A percentile compares a stretch with the other conserved stretches of the same genome.
Evolutionary conservation across 2,329 filamentous ascomycete genomes (phyloP).

Genomic region (Pleoardoris graminearum): DNA sequence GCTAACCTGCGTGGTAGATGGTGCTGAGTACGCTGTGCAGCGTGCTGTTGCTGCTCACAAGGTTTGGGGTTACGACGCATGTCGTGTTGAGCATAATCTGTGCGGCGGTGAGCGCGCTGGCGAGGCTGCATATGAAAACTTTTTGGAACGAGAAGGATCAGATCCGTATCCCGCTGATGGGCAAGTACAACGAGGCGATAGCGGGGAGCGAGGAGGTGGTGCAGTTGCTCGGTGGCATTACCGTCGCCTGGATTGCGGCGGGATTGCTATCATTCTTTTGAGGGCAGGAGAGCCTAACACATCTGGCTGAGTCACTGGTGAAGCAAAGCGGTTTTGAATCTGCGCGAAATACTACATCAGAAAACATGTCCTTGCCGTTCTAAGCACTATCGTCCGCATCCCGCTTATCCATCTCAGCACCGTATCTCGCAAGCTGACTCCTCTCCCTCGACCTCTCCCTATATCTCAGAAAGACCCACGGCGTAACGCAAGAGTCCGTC

Average conservation of each 20-base stretch:
- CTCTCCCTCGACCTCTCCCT: no score
- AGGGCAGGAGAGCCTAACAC: no score
- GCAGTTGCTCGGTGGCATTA: conserved; percentile 21
- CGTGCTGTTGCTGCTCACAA: not conserved
- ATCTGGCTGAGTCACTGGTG: no score
- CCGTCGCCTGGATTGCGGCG: conserved; percentile 27
- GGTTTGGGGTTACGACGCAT: not conserved
- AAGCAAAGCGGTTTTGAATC: no score
- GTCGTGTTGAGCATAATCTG: conserved; percentile 15
- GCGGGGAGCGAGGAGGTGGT: conserved; percentile 36
- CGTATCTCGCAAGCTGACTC: no score
- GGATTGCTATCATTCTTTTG: conserved; percentile 22
- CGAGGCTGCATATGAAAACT: conserved; percentile 30
- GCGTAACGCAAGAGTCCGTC: no score
- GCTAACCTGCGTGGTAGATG: not conserved
- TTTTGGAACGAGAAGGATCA: conserved; percentile 43
- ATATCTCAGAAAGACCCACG: no score
- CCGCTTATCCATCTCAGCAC: no score
- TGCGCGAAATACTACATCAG: no score
- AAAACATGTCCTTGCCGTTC: no score
- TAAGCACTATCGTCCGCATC: no score
- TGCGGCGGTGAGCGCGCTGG: conserved; percentile 18
- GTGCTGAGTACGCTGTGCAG: not conserved
- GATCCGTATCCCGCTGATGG: conserved; percentile 39
- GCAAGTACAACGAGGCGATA: conserved; percentile 45